Percentiles rank a stretch among this genome's conserved stretches.
phyloP scores from a whole-genome alignment of 345 rosid species.

The Salix purpurea region DNA sequence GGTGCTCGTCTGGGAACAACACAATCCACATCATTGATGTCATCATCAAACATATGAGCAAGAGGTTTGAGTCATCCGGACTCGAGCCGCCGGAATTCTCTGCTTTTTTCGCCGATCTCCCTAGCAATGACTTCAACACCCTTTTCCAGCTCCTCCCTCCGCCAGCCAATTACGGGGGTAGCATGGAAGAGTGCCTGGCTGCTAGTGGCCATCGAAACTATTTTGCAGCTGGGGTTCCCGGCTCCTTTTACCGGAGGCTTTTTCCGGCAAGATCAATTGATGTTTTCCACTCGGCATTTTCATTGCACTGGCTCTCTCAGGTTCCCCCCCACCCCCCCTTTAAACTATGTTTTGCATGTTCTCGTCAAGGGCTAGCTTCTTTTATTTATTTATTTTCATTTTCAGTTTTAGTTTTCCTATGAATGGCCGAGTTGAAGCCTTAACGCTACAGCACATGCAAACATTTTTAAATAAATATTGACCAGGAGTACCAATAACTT shows the following conservation, averaged over 20 bases:
- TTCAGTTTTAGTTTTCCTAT: too few relatives aligned
- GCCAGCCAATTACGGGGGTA: conserved; percentile 41
- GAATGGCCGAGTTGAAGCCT: too few relatives aligned
- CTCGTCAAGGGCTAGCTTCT: too few relatives aligned
- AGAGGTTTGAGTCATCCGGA: conserved; percentile 56
- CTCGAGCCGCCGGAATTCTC: conserved; percentile 68
- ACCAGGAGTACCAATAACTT: too few relatives aligned
- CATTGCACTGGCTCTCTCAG: conserved; percentile 98
- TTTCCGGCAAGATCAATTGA: conserved; percentile 76
- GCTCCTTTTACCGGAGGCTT: conserved; percentile 80
- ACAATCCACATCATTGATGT: conserved; percentile 58
- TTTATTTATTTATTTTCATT: too few relatives aligned
- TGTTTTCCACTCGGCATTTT: conserved; percentile 86
- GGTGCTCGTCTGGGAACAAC: conserved; percentile 82
- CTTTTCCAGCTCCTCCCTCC: conserved; percentile 89
- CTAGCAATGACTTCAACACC: conserved; percentile 92
- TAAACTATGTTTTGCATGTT: neutral
- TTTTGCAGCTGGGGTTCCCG: conserved; percentile 83
- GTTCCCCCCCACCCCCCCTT: conserved; percentile 8
- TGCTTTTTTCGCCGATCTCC: conserved; percentile 86
- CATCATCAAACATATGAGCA: conserved; percentile 74
- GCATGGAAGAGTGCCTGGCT: conserved; percentile 85
- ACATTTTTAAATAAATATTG: too few relatives aligned
- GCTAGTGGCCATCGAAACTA: conserved; percentile 68
- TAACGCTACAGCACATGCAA: too few relatives aligned